phyloP scores from a whole-genome alignment of 108 stramenopile species.

The Schizochytrium sp. region DNA sequence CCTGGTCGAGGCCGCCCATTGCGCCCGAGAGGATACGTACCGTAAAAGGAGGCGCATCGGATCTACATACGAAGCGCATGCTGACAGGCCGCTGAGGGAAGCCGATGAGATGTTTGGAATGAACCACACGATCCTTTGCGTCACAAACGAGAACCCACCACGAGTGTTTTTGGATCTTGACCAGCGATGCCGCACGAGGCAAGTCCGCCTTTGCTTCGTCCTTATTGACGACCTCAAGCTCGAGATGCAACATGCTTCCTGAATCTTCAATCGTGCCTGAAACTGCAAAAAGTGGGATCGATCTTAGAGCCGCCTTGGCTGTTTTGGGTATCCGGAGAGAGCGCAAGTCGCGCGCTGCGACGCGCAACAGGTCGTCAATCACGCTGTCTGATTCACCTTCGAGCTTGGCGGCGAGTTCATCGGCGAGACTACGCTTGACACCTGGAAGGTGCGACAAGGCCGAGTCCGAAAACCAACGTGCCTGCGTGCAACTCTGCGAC shows the following conservation, averaged over 20 bases:
- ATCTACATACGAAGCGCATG: not conserved
- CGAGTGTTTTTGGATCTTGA: not conserved
- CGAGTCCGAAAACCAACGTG: not conserved
- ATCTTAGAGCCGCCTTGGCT: not conserved
- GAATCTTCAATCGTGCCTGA: not conserved
- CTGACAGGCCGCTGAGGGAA: not conserved
- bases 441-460: not conserved
- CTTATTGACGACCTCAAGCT: not conserved
- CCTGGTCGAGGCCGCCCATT: not conserved
- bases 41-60: not conserved
- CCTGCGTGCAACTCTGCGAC: not conserved
- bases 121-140: not conserved
- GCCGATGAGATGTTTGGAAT: not conserved
- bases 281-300: not conserved
- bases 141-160: not conserved
- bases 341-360: not conserved
- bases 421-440: not conserved
- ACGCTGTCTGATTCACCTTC: not conserved
- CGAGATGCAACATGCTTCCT: not conserved
- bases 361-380: not conserved
- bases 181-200: not conserved
- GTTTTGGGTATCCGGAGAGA: not conserved
- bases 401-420: not conserved
- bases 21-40: not conserved
- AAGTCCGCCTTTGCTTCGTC: not conserved